These are phyloP conservation scores for Spatholobus suberectus DNA, from an alignment of 306 rosid species.

Conservation along the genomic window DNA sequence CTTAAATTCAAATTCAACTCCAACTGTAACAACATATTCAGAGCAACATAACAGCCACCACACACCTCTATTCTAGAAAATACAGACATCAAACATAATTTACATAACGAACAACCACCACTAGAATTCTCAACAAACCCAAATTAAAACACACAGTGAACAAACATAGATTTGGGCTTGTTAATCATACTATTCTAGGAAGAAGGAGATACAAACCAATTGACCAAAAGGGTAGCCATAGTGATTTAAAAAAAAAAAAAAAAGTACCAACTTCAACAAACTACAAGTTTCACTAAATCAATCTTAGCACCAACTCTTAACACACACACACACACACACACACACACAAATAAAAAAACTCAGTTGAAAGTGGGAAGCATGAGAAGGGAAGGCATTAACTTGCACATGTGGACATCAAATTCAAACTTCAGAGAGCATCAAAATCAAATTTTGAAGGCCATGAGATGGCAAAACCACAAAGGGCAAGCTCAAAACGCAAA, in stretches of 20 bases:
- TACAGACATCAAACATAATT: neutral
- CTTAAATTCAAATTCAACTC: neutral
- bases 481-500: neutral
- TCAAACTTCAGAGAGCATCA: neutral
- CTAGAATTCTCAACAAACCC: constrained; percentile 4
- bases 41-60: neutral
- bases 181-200: neutral
- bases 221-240: neutral
- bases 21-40: constrained; percentile 2
- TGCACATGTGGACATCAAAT: neutral
- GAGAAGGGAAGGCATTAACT: constrained; percentile 2
- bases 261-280: constrained; percentile 15
- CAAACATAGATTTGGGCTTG: neutral
- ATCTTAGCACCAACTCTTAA: neutral
- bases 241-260: neutral
- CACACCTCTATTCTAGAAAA: neutral
- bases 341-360: neutral
- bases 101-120: neutral
- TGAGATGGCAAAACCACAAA: neutral
- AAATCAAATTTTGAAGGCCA: constrained; percentile 1
- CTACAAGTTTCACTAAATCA: neutral
- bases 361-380: neutral
- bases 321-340: neutral
- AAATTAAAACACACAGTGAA: neutral
- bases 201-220: neutral